phyloP scores from a whole-genome alignment of 2,329 filamentous ascomycete species.

The Microascus cirrosus region DNA sequence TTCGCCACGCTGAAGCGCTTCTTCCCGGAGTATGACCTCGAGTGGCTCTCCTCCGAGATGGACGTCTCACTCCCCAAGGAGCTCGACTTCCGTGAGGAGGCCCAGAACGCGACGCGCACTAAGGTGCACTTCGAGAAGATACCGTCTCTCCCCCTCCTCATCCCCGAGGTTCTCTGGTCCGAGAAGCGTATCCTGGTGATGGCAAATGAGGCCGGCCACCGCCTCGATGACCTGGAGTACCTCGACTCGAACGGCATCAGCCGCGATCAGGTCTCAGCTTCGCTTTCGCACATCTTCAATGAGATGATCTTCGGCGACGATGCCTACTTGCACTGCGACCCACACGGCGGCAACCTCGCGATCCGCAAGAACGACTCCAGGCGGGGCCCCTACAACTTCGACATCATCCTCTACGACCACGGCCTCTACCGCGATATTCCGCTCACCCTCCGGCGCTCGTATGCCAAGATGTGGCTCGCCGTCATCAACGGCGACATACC shows the following conservation, averaged over 20 bases:
- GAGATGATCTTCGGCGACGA: slow-evolving; percentile 95
- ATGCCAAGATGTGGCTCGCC: slow-evolving; percentile 95
- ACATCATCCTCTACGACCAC: slow-evolving; percentile 93
- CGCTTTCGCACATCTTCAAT: slow-evolving; percentile 88
- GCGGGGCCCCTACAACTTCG: slow-evolving; percentile 62
- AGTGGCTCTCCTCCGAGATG: slow-evolving; percentile 93
- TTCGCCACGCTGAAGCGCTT: slow-evolving; percentile 84
- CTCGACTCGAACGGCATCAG: slow-evolving; percentile 81
- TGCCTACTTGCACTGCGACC: slow-evolving; percentile 90
- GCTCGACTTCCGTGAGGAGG: slow-evolving; percentile 80
- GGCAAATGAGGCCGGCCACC: slow-evolving; percentile 79
- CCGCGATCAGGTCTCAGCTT: slow-evolving; percentile 88
- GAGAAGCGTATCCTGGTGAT: slow-evolving; percentile 86
- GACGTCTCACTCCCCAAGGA: slow-evolving; percentile 83
- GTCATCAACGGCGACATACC: slow-evolving; percentile 82
- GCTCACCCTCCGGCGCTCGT: slow-evolving; percentile 63
- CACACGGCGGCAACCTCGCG: slow-evolving; percentile 91
- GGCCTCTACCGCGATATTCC: slow-evolving; percentile 93
- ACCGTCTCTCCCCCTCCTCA: slow-evolving; percentile 67
- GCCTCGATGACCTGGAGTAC: slow-evolving; percentile 81
- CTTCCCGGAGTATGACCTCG: slow-evolving; percentile 95
- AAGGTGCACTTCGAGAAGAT: slow-evolving; percentile 70
- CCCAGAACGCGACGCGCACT: slow-evolving; percentile 68
- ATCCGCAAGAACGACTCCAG: slow-evolving; percentile 64
- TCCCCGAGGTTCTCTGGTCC: slow-evolving; percentile 84